Evolutionary conservation across 495 filamentous ascomycete species (phyloP), one percentile per base, ranked within the genome.

Genomic region (Aspergillus asperescens): DNA sequence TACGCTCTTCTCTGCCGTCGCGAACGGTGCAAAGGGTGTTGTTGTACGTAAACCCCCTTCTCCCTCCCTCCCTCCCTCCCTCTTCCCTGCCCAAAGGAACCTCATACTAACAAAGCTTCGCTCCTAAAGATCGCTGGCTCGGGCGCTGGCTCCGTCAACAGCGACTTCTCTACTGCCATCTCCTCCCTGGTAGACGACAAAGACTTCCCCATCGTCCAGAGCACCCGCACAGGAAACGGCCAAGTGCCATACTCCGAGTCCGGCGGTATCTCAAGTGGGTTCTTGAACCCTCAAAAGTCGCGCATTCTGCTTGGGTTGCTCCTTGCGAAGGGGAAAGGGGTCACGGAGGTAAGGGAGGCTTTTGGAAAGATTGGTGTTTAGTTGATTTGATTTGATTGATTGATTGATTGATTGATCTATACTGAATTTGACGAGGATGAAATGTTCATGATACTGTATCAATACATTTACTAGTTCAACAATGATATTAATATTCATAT

Each of bases 1-100:
- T 32, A 59, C 70, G 4, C 57, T 74, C 20, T 66, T 61, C 28
- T 64, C 63, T 16, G 63, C 71, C 2, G 58, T 74, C 1, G 65
- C 60, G 50, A 67, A 57, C 25, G 72, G 72, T 5, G 71, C 70
- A 0, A 66, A 71, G 57, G 73, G 71, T 23, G 59, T 78, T 37
- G 75, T 78, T 19, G 63, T 71, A 55, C 15, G 63, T 62, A 41
- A n/a, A 13, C 37, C 9, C 34, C 13, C 7, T 22, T 23, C 32
- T 23, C 48, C 25, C 24, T 18, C 22, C 19, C 7, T 28, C 29
- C 5, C n/a, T n/a, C n/a, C n/a, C n/a, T n/a, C n/a, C n/a, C n/a
- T n/a, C n/a, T n/a, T n/a, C n/a, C n/a, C n/a, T n/a, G n/a, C n/a
- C n/a, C n/a, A n/a, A n/a, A n/a, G n/a, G n/a, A n/a, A n/a, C n/a